Conservation (phyloP, 495 filamentous ascomycete species). For the Immersiella caudata region DNA sequence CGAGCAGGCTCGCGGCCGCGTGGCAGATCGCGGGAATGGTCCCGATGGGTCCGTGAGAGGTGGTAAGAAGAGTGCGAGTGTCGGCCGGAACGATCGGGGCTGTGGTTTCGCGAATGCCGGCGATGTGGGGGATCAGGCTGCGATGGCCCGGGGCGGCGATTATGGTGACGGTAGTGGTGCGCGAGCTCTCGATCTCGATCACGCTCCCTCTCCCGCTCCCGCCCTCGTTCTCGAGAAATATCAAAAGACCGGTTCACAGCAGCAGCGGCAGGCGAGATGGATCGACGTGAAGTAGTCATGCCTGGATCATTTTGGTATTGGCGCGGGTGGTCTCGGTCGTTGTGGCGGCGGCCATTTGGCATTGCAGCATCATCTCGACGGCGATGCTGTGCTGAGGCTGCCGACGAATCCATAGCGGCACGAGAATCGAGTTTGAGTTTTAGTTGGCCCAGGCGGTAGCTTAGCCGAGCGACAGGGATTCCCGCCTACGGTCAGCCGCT, state of each 20-base stretch:
- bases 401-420: constrained; percentile 36
- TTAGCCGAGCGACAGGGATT: constrained; percentile 43
- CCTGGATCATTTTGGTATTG: constrained; percentile 38
- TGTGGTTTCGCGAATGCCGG: constrained; percentile 35
- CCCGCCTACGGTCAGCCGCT: constrained; percentile 24
- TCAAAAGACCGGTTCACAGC: constrained; percentile 36
- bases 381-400: constrained; percentile 31
- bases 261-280: constrained; percentile 36
- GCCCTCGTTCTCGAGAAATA: constrained; percentile 16
- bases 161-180: constrained; percentile 16
- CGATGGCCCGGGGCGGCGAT: constrained; percentile 18
- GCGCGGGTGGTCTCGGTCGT: constrained; percentile 30
- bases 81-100: constrained; percentile 38
- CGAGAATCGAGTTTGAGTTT: constrained; percentile 42
- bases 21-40: constrained; percentile 38
- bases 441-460: constrained; percentile 42
- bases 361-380: constrained; percentile 37
- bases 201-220: constrained; percentile 32
- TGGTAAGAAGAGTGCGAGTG: constrained; percentile 33
- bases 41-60: constrained; percentile 32
- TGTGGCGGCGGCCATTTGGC: constrained; percentile 41
- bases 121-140: constrained; percentile 23
- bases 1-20: constrained; percentile 38
- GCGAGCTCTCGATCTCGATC: constrained; percentile 18
- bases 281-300: constrained; percentile 44